Conservation (phyloP, 306 rosid species). For the peach (Prunus persica) region DNA sequence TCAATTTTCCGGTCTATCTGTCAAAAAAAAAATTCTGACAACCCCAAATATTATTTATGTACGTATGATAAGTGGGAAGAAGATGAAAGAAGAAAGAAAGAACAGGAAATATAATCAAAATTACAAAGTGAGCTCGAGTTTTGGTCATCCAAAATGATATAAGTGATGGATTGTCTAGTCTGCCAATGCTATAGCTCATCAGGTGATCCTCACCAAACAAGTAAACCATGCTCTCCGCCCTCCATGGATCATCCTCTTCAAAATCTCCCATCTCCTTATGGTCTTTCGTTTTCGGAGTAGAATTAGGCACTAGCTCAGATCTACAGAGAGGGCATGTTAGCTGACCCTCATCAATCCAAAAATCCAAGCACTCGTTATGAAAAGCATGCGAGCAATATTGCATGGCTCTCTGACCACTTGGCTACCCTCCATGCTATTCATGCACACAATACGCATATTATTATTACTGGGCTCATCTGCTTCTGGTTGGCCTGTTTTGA, state of each 20-base stretch:
- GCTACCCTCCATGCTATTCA: not conserved
- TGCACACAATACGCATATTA: conserved; percentile 16
- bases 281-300: not conserved
- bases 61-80: no score
- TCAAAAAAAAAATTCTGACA: no score
- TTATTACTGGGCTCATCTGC: not conserved
- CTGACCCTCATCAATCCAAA: conserved; percentile 28
- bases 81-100: no score
- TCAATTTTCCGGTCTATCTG: no score
- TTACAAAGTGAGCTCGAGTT: no score
- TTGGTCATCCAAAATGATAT: no score
- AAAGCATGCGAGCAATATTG: conserved; percentile 26
- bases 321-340: conserved; percentile 30
- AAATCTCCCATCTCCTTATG: not conserved
- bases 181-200: not conserved
- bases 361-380: conserved; percentile 30
- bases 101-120: no score
- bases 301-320: conserved; percentile 10
- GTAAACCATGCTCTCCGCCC: conserved; percentile 24
- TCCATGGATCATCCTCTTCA: conserved; percentile 15
- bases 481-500: not conserved
- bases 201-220: conserved; percentile 13
- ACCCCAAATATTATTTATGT: no score
- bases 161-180: not conserved
- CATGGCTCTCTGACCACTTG: conserved; percentile 23